Evolutionary conservation across 2,329 filamentous ascomycete species (phyloP).

Genomic region (Talaromyces sp.): DNA sequence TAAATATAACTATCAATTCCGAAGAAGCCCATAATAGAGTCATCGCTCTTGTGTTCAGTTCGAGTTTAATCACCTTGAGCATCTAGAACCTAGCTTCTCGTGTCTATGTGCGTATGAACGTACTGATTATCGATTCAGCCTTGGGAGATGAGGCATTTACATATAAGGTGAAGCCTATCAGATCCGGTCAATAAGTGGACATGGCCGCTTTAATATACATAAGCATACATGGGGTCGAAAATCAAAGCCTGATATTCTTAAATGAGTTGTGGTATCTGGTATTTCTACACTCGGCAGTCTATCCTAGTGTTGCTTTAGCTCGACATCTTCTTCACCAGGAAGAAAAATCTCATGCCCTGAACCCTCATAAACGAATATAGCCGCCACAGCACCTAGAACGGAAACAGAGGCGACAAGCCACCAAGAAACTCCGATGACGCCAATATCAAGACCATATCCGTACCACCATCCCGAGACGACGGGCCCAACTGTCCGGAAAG

Average conservation of each 20-base stretch:
- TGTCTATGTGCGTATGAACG: not conserved
- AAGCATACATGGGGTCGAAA: not conserved
- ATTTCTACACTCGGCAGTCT: not conserved
- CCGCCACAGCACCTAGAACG: not conserved
- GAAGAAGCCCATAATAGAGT: not conserved
- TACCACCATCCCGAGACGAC: not conserved
- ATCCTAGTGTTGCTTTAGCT: not conserved
- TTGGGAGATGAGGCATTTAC: not conserved
- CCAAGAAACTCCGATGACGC: not conserved
- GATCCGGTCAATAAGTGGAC: not conserved
- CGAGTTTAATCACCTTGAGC: not conserved
- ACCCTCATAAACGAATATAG: not conserved
- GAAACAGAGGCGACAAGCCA: not conserved
- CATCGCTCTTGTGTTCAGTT: too few species aligned
- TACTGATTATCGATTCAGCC: too few species aligned
- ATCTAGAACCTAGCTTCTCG: not conserved
- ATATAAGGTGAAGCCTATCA: not conserved
- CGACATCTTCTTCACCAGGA: not conserved
- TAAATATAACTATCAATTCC: not conserved
- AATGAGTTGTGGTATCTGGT: not conserved
- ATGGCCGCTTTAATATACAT: not conserved
- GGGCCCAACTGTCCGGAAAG: not conserved
- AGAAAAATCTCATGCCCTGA: not conserved
- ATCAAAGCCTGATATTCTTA: not conserved
- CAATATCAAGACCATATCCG: not conserved